Evolutionary conservation across 2,329 filamentous ascomycete species (phyloP).

Genomic region (Fusarium sp.): DNA sequence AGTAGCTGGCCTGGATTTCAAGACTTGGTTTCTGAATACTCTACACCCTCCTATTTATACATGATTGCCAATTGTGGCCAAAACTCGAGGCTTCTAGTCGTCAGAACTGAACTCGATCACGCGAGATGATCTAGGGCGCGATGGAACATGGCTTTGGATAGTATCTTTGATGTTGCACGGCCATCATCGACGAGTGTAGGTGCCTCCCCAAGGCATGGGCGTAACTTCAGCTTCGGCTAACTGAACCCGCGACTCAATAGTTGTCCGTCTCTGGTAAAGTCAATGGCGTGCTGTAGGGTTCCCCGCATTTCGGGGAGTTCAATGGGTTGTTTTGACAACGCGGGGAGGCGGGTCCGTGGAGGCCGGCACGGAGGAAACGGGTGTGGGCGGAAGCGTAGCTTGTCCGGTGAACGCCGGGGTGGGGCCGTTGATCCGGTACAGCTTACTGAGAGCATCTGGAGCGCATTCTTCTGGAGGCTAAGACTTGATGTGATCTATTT

Average conservation of each 20-base stretch:
- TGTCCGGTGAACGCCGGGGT: not conserved
- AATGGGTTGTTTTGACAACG: not conserved
- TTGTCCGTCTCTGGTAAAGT: not conserved
- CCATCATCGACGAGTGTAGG: not conserved
- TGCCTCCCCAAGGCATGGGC: not conserved
- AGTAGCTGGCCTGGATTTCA: not conserved
- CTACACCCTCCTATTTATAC: not conserved
- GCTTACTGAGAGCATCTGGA: not conserved
- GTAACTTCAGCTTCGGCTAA: not conserved
- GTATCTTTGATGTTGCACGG: not conserved
- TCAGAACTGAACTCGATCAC: not conserved
- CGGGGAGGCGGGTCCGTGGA: not conserved
- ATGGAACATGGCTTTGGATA: not conserved
- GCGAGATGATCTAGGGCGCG: not conserved
- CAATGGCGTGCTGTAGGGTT: not conserved
- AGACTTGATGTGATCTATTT: not conserved
- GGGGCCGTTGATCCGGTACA: not conserved
- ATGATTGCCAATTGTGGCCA: not conserved
- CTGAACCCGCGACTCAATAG: not conserved
- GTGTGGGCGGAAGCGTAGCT: not conserved
- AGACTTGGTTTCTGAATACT: not conserved
- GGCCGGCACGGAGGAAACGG: not conserved
- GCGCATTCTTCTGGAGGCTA: not conserved
- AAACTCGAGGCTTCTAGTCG: not conserved
- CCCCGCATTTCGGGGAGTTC: slow-evolving; percentile 1